phyloP scores from a whole-genome alignment of 2,329 filamentous ascomycete genomes.

The Dactylonectria macrodidyma region DNA sequence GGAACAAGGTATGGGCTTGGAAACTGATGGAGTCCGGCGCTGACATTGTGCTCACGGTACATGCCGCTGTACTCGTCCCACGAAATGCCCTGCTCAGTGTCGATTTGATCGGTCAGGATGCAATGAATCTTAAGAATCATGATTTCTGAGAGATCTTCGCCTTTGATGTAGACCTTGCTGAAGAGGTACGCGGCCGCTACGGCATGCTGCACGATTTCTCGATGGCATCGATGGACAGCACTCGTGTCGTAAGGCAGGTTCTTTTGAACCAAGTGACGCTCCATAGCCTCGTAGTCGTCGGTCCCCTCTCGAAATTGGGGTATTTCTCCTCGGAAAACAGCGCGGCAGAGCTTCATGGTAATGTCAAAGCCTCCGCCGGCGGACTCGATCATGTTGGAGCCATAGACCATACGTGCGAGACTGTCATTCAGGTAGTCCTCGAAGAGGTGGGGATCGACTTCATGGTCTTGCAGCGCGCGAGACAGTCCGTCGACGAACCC shows the following conservation, averaged over 20 bases:
- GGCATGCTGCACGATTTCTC: constrained; percentile 35
- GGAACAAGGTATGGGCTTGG: constrained; percentile 31
- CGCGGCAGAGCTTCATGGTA: constrained; percentile 10
- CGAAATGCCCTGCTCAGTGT: constrained; percentile 12
- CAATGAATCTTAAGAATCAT: constrained; percentile 44
- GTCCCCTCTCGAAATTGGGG: background rate
- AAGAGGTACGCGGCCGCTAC: constrained; percentile 35
- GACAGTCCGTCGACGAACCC: no score
- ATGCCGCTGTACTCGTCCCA: constrained; percentile 36
- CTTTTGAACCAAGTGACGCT: background rate
- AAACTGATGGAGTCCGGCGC: constrained; percentile 18
- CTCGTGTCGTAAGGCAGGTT: background rate
- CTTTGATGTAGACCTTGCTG: constrained; percentile 18
- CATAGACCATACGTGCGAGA: constrained; percentile 10
- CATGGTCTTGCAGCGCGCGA: no score
- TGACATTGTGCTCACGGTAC: constrained; percentile 45
- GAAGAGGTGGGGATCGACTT: background rate
- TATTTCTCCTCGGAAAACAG: constrained; percentile 9
- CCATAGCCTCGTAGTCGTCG: background rate
- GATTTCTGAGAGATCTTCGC: constrained; percentile 35
- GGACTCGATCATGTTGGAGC: constrained; percentile 31
- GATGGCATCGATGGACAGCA: background rate
- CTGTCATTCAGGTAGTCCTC: background rate
- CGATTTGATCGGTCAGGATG: constrained; percentile 34
- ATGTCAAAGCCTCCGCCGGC: background rate